phyloP scores from a whole-genome alignment of 805 yeast genomes.

The Candida tibetensis region DNA sequence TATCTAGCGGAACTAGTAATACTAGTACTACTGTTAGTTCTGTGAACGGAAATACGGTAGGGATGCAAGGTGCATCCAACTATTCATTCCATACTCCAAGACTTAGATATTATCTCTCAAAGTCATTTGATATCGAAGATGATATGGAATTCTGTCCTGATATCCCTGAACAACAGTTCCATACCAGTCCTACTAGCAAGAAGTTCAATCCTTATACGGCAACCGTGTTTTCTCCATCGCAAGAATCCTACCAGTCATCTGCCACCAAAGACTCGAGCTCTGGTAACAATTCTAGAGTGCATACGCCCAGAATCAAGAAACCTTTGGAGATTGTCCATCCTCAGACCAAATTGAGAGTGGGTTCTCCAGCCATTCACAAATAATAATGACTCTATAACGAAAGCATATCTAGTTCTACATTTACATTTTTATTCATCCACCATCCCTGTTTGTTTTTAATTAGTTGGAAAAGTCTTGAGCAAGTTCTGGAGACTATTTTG shows the following conservation, averaged over 20 bases:
- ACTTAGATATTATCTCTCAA: slow-evolving; percentile 55
- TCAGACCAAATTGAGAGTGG: slow-evolving; percentile 54
- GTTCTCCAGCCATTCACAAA: slow-evolving; percentile 40
- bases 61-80: slow-evolving; percentile 14
- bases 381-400: slow-evolving; percentile 2
- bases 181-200: slow-evolving; percentile 34
- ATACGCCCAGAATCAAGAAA: slow-evolving; percentile 58
- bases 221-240: slow-evolving; percentile 57
- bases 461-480: not conserved
- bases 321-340: slow-evolving; percentile 64
- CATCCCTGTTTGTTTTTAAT: not conserved
- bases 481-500: too few species aligned
- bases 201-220: slow-evolving; percentile 71
- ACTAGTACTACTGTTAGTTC: slow-evolving; percentile 10
- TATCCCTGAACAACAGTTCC: slow-evolving; percentile 35
- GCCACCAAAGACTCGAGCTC: slow-evolving; percentile 11
- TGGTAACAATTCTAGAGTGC: slow-evolving; percentile 37
- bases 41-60: not conserved
- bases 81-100: slow-evolving; percentile 47
- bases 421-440: not conserved
- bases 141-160: slow-evolving; percentile 67
- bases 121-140: slow-evolving; percentile 61
- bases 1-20: slow-evolving; percentile 1
- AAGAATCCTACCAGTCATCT: slow-evolving; percentile 24
- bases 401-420: not conserved